Evolutionary conservation across 139 green algal species (phyloP).

Genomic region (Chlorella vulgaris): DNA sequence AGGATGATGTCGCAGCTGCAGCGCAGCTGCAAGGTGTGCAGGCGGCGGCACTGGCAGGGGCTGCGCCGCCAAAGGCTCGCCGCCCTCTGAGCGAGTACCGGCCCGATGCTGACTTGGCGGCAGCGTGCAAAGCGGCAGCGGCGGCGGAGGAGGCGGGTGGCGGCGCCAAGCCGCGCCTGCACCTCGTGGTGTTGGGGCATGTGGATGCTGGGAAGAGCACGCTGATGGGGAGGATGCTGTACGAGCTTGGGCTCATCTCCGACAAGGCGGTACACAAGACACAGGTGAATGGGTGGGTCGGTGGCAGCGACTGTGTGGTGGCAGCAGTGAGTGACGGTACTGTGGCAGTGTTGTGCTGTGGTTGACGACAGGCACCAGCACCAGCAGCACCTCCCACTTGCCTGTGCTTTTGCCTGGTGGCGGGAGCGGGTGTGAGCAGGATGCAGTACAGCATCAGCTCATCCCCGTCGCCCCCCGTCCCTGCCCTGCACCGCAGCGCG

Average conservation of each 20-base stretch:
- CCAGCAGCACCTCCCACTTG: too few relatives aligned
- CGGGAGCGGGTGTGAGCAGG: too few relatives aligned
- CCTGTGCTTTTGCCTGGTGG: too few relatives aligned
- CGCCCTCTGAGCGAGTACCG: constrained; percentile 57
- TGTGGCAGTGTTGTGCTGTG: neutral
- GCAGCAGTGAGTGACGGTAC: neutral
- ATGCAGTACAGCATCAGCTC: too few relatives aligned
- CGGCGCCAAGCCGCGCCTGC: constrained; percentile 51
- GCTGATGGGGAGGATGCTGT: constrained; percentile 93
- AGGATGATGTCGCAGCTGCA: neutral
- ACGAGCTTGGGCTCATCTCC: constrained; percentile 74
- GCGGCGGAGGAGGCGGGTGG: constrained; percentile 26
- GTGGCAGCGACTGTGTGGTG: neutral
- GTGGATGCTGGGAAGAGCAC: constrained; percentile 98
- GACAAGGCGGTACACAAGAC: constrained; percentile 48
- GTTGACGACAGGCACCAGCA: too few relatives aligned
- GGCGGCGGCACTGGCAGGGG: neutral
- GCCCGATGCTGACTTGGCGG: constrained; percentile 60
- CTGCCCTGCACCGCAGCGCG: constrained; percentile 52
- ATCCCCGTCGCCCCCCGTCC: too few relatives aligned
- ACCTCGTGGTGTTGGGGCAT: constrained; percentile 93
- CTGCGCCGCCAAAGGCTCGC: neutral
- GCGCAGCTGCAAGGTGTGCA: too few relatives aligned
- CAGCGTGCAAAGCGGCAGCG: constrained; percentile 37
- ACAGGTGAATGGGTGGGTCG: neutral